Conservation (phyloP, 345 rosid species). For the Acer campestre region DNA sequence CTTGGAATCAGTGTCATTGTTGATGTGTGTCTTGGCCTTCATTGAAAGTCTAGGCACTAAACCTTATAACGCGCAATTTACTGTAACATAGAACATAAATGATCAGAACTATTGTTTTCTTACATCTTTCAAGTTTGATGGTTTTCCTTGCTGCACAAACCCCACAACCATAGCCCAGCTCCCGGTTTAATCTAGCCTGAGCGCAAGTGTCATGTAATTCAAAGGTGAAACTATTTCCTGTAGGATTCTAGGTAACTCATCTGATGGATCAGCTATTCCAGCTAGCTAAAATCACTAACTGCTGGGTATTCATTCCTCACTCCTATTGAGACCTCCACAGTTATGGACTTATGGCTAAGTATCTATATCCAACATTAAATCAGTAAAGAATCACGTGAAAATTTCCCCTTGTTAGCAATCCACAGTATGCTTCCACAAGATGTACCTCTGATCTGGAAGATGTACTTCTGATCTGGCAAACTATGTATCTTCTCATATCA, state of each 20-base stretch:
- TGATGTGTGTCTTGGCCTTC: not conserved
- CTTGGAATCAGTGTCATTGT: not conserved
- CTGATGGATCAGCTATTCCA: not conserved
- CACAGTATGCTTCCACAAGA: not conserved
- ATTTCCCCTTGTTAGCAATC: not conserved
- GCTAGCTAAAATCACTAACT: not conserved
- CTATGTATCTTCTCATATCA: not conserved
- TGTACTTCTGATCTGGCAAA: not conserved
- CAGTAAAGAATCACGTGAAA: not conserved
- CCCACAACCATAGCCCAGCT: not conserved
- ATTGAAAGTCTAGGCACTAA: not conserved
- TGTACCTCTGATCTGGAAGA: not conserved
- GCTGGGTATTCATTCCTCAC: not conserved
- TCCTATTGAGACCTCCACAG: not conserved
- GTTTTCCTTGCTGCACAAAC: no score
- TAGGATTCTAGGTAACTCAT: slow-evolving; percentile 4
- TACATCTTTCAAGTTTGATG: not conserved
- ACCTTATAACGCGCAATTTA: not conserved
- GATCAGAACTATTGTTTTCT: not conserved
- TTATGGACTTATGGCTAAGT: not conserved
- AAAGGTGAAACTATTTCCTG: not conserved
- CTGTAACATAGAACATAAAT: not conserved
- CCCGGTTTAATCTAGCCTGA: slow-evolving; percentile 12
- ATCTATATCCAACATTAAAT: not conserved
- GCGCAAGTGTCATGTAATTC: not conserved